A percentile compares a stretch with the other conserved stretches of the same genome.
Conservation (phyloP, 2,329 filamentous ascomycete genomes). For the Ophiocordyceps sinensis region DNA sequence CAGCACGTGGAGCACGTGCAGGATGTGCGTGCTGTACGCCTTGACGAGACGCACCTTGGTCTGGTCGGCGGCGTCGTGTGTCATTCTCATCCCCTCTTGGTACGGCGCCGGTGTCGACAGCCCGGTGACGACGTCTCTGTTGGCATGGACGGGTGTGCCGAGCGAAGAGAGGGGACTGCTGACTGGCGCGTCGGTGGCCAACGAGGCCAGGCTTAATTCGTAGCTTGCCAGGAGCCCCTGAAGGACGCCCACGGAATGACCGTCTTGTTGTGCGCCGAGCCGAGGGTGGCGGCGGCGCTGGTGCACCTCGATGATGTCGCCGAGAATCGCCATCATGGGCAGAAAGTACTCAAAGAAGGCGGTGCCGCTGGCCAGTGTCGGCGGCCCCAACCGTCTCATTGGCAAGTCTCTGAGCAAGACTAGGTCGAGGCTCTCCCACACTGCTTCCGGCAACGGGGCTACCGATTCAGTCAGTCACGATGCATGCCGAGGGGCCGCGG, state of each 20-base stretch:
- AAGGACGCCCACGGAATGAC: constrained; percentile 18
- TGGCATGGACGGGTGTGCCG: constrained; percentile 1
- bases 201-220: constrained; percentile 20
- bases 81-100: neutral
- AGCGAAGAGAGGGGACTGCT: neutral
- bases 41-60: constrained; percentile 23
- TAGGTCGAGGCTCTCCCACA: constrained; percentile 24
- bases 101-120: constrained; percentile 3
- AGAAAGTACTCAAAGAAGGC: constrained; percentile 36
- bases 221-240: constrained; percentile 21
- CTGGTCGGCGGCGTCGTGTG: constrained; percentile 10
- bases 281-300: constrained; percentile 27
- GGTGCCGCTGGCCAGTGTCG: constrained; percentile 22
- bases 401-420: constrained; percentile 17
- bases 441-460: constrained; percentile 24
- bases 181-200: constrained; percentile 3
- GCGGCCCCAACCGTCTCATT: constrained; percentile 20
- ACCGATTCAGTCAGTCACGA: neutral
- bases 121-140: constrained; percentile 4
- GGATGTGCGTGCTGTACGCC: constrained; percentile 31
- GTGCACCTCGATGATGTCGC: constrained; percentile 33
- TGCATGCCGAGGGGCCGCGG: no score
- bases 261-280: constrained; percentile 20
- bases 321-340: constrained; percentile 32
- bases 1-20: constrained; percentile 32